Base-by-base conservation (phyloP, 2,329 filamentous ascomycete species). In the Fusarium palustre region DNA sequence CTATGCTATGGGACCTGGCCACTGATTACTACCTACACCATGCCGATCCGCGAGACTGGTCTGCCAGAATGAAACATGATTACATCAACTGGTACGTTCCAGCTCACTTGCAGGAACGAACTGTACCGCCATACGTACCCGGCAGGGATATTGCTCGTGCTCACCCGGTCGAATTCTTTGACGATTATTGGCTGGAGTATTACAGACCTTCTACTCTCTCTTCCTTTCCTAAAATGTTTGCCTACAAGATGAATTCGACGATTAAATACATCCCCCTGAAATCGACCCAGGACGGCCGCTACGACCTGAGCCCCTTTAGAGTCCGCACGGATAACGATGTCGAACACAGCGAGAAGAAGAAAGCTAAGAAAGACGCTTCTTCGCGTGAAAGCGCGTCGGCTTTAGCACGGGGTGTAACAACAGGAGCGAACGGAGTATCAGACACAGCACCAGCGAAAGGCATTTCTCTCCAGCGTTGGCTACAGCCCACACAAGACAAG, bases 11-110 rank as follows among this genome's bases (percentile, higher is more conserved):
- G 96, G 96, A 99, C 76, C 85, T 99, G 10, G 86, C 91, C 4
- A 97, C 94, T 5, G 96, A 99, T 77, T 97, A 98, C 80, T 97
- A 98, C 74, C 88, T 99, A 9, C 96, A 99, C 75, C 95, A 99
- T 75, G 89, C 91, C 34, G 87, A 97, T 77, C 96, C 96, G 0
- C 87, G 91, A 54, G 84, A 85, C 7, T 95, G 92, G 88, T 86
- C 90, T 4, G 83, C 88, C 18, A 88, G 87, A 61, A 78, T 79
- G 13, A 83, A 81, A 66, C 86, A 90, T 33, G 88, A 92, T 76
- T 99, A 99, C 77, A 95, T 96, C 66, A 84, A 91, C 58, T 99
- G 96, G 96, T 98, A 89, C 77, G 96, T 90, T 0, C 90, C 92
- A 0, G 84, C 87, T 42, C 84, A 92, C 76, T 85, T 99, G 15